A percentile compares a stretch with the other conserved stretches of the same genome.
Conservation (phyloP, 305 asterid genomes). For the Fraxinus xanthoxyloides region DNA sequence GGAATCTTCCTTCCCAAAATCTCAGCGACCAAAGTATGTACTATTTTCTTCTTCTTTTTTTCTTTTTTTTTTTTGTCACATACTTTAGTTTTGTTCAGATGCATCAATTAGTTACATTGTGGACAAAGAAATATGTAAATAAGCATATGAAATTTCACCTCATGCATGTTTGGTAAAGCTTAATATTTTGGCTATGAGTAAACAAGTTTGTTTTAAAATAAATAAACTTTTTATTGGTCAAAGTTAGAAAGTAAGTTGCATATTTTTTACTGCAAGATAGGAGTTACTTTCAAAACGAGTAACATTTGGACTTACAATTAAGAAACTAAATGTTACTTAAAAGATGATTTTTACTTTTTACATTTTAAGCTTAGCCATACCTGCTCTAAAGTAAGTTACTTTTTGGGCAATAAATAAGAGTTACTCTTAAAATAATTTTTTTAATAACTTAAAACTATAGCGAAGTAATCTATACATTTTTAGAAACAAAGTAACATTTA, state of each 20-base stretch:
- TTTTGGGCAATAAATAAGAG: neutral
- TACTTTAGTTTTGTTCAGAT: neutral
- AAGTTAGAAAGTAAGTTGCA: neutral
- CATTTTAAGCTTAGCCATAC: neutral
- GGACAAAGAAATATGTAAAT: neutral
- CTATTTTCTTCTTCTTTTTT: neutral
- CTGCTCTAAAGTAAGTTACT: neutral
- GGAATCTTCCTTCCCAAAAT: slow-evolving; percentile 71
- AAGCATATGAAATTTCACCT: neutral
- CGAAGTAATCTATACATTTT: neutral
- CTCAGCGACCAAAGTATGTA: slow-evolving; percentile 79
- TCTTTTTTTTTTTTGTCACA: neutral
- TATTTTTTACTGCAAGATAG: neutral
- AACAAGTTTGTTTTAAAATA: neutral
- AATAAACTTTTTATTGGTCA: neutral
- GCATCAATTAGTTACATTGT: neutral
- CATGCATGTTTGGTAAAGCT: neutral
- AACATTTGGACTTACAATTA: neutral
- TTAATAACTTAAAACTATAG: neutral
- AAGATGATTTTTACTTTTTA: neutral
- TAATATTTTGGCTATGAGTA: neutral
- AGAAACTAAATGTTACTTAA: neutral
- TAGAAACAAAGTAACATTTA: neutral
- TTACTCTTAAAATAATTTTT: neutral
- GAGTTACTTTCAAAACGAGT: neutral